Conservation (phyloP, 305 asterid genomes). For the Salvia sclarea region DNA sequence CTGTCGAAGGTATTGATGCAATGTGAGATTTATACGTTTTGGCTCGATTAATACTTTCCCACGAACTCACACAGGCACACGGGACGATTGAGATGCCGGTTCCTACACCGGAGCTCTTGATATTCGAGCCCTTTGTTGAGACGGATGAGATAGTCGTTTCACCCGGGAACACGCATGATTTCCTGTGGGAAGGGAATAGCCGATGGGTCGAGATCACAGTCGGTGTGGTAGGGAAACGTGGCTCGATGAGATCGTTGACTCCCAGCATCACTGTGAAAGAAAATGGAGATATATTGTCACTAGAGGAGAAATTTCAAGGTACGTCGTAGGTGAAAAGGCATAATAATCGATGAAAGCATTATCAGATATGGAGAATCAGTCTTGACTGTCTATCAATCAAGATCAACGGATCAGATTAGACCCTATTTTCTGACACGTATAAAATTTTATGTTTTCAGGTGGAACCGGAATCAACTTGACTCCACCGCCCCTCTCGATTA, state of each 20-base stretch:
- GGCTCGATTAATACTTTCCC: slow-evolving; percentile 4
- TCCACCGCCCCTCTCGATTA: slow-evolving; percentile 84
- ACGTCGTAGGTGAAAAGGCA: no score
- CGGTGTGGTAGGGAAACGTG: slow-evolving; percentile 77
- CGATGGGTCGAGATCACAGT: slow-evolving; percentile 96
- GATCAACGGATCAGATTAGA: no score
- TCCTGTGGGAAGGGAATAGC: slow-evolving; percentile 80
- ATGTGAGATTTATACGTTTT: background rate
- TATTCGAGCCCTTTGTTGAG: slow-evolving; percentile 86
- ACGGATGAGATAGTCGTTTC: slow-evolving; percentile 76
- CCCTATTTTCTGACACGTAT: slow-evolving; percentile 30
- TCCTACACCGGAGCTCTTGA: slow-evolving; percentile 74
- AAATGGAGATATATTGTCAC: slow-evolving; percentile 83
- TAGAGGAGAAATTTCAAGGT: slow-evolving; percentile 97
- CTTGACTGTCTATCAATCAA: no score
- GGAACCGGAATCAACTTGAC: slow-evolving; percentile 94
- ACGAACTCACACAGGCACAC: slow-evolving; percentile 53
- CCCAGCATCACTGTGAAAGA: slow-evolving; percentile 94
- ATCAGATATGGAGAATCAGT: no score
- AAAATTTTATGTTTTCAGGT: slow-evolving; percentile 50
- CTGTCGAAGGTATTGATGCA: slow-evolving; percentile 68
- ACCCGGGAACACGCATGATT: slow-evolving; percentile 49
- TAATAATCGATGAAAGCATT: no score
- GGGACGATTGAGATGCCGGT: slow-evolving; percentile 89
- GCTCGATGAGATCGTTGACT: slow-evolving; percentile 76